These are phyloP conservation scores for Fusarium sp. DNA, from an alignment of 2,329 filamentous ascomycete species.

Conservation along the genomic window DNA sequence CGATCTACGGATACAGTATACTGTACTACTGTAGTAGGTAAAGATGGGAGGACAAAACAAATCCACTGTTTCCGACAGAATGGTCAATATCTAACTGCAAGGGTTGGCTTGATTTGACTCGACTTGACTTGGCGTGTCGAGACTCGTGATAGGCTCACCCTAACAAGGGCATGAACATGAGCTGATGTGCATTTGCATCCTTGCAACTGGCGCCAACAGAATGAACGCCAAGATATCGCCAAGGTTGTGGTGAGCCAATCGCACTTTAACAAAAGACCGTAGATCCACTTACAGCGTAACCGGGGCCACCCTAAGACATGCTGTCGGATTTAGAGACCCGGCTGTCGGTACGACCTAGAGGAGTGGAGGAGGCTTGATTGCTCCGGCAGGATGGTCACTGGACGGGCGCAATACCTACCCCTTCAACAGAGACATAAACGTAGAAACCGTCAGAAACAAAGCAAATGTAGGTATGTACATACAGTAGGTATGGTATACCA, in stretches of 20 bases:
- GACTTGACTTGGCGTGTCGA: conserved; percentile 18
- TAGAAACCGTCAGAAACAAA: conserved; percentile 22
- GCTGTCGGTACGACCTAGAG: conserved; percentile 44
- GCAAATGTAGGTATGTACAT: background rate
- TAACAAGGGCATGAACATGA: conserved; percentile 15
- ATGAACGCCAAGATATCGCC: conserved; percentile 13
- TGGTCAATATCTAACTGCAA: conserved; percentile 27
- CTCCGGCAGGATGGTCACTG: conserved; percentile 37
- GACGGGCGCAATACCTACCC: conserved; percentile 15
- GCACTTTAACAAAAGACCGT: conserved; percentile 2
- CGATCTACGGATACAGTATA: conserved; percentile 6
- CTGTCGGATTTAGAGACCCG: conserved; percentile 43
- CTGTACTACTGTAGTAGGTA: too few species aligned
- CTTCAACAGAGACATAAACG: conserved; percentile 21
- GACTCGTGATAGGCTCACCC: conserved; percentile 18
- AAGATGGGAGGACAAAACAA: conserved; percentile 11
- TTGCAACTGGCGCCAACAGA: conserved; percentile 15
- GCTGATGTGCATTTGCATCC: conserved; percentile 34
- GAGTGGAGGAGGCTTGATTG: conserved; percentile 35
- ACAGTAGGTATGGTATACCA: background rate
- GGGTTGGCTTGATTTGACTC: conserved; percentile 12
- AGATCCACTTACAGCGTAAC: conserved; percentile 39
- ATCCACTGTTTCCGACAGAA: conserved; percentile 25
- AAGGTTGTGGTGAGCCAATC: conserved; percentile 22
- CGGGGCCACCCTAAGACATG: conserved; percentile 39